Conservation (phyloP, 805 yeast genomes). For the Kazachstania kunashirensis region DNA sequence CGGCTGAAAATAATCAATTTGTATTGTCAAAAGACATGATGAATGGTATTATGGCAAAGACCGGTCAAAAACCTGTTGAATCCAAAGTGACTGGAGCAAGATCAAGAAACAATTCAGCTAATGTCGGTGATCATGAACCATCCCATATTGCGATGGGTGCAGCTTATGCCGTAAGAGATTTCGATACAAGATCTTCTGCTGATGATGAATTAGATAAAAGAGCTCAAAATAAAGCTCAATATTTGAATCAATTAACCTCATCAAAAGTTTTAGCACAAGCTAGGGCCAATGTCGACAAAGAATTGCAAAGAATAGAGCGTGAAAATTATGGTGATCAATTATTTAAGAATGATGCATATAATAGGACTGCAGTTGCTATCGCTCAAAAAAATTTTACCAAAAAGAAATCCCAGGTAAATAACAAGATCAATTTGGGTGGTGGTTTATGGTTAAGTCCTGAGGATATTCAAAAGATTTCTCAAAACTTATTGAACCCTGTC, state of each 20-base stretch:
- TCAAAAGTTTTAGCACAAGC: slow-evolving; percentile 42
- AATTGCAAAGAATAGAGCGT: slow-evolving; percentile 37
- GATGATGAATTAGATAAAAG: slow-evolving; percentile 40
- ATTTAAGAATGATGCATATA: slow-evolving; percentile 42
- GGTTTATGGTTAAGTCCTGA: slow-evolving; percentile 69
- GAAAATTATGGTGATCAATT: slow-evolving; percentile 10
- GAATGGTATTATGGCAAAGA: slow-evolving; percentile 10
- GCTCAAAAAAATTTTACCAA: slow-evolving; percentile 65
- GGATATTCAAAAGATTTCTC: slow-evolving; percentile 76
- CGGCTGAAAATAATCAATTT: slow-evolving; percentile 15
- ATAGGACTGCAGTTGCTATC: slow-evolving; percentile 63
- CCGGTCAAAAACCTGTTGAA: slow-evolving; percentile 43
- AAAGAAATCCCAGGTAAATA: slow-evolving; percentile 33
- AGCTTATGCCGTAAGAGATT: slow-evolving; percentile 32
- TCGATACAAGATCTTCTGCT: slow-evolving; percentile 27
- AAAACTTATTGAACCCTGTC: slow-evolving; percentile 73
- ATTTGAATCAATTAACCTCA: slow-evolving; percentile 25
- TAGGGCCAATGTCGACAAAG: slow-evolving; percentile 39
- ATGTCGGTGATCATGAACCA: not conserved
- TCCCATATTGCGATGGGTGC: slow-evolving; percentile 35
- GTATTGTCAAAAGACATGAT: slow-evolving; percentile 16
- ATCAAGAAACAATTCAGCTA: slow-evolving; percentile 1
- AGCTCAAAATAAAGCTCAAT: slow-evolving; percentile 19
- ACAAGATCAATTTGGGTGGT: slow-evolving; percentile 75
- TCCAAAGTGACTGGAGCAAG: slow-evolving; percentile 62